These are phyloP conservation scores for Botrytis fragariae DNA, from an alignment of 2,329 filamentous ascomycete species.

Conservation along the genomic window DNA sequence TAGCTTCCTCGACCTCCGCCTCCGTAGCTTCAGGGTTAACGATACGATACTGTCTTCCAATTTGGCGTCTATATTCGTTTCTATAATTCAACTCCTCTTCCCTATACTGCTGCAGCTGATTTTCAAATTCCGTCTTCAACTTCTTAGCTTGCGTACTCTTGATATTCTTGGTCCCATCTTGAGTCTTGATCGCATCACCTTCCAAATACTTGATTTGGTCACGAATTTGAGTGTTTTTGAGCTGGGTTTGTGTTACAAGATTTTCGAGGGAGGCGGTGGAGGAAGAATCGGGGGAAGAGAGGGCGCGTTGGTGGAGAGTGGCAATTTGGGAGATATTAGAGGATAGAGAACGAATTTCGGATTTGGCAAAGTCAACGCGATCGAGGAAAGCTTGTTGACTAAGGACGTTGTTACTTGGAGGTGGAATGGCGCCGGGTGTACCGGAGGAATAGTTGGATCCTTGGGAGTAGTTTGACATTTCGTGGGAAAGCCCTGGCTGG, in stretches of 20 bases:
- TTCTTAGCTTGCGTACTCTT: conserved; percentile 73
- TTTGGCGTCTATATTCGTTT: conserved; percentile 71
- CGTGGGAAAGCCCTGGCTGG: conserved; percentile 25
- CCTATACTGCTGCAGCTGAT: conserved; percentile 67
- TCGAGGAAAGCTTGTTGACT: conserved; percentile 66
- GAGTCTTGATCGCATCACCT: conserved; percentile 63
- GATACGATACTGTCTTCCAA: conserved; percentile 76
- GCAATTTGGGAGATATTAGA: conserved; percentile 65
- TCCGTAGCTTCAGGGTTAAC: conserved; percentile 79
- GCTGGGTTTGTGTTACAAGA: conserved; percentile 66
- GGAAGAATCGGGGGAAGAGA: conserved; percentile 60
- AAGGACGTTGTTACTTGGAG: conserved; percentile 44
- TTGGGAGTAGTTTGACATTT: conserved; percentile 19
- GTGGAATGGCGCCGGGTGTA: conserved; percentile 25
- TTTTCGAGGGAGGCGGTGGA: conserved; percentile 55
- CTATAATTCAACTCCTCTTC: conserved; percentile 70
- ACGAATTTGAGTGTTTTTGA: conserved; percentile 72
- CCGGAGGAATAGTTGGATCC: conserved; percentile 26
- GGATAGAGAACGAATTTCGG: conserved; percentile 66
- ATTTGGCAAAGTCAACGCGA: conserved; percentile 64
- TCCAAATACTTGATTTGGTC: conserved; percentile 77
- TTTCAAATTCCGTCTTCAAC: conserved; percentile 70
- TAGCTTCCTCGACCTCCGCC: conserved; percentile 65
- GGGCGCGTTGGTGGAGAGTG: conserved; percentile 67
- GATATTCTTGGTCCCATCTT: conserved; percentile 57